These are phyloP conservation scores for Veloboletus limbatus DNA, from an alignment of 1,284 basidiomycete genomes.

Conservation along the genomic window DNA sequence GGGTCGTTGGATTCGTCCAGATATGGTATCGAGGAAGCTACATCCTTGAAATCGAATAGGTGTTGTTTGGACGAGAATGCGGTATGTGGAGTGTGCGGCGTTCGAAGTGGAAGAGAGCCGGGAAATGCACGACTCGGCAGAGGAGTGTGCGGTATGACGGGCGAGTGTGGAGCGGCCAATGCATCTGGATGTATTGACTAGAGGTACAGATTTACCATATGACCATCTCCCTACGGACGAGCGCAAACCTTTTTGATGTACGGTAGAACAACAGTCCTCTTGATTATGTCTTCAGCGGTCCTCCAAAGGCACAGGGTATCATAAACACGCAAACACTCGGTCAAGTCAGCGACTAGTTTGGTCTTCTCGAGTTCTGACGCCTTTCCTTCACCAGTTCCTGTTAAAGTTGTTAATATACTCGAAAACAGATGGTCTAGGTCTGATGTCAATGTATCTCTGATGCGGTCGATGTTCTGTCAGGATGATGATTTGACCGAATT, in stretches of 20 bases:
- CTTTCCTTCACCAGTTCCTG: constrained; percentile 44
- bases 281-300: constrained; percentile 83
- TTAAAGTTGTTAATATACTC: constrained; percentile 48
- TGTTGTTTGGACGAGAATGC: constrained; percentile 56
- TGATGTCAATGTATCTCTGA: constrained; percentile 76
- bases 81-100: constrained; percentile 65
- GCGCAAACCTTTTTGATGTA: constrained; percentile 72
- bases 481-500: constrained; percentile 12
- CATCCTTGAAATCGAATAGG: constrained; percentile 36
- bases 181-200: constrained; percentile 73
- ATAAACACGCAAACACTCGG: constrained; percentile 82
- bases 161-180: constrained; percentile 65
- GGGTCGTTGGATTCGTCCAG: constrained; percentile 64
- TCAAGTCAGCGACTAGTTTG: constrained; percentile 62
- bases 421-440: constrained; percentile 82
- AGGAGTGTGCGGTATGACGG: constrained; percentile 71
- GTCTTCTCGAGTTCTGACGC: constrained; percentile 58
- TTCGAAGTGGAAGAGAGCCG: constrained; percentile 59
- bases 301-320: constrained; percentile 78
- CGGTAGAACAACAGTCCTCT: constrained; percentile 62
- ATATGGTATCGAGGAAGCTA: constrained; percentile 41
- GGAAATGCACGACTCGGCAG: constrained; percentile 13
- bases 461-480: constrained; percentile 72
- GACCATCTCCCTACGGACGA: neutral
- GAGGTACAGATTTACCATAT: constrained; percentile 2